Conservation (phyloP, 2,329 filamentous ascomycete genomes). For the Peltaster fructicola region DNA sequence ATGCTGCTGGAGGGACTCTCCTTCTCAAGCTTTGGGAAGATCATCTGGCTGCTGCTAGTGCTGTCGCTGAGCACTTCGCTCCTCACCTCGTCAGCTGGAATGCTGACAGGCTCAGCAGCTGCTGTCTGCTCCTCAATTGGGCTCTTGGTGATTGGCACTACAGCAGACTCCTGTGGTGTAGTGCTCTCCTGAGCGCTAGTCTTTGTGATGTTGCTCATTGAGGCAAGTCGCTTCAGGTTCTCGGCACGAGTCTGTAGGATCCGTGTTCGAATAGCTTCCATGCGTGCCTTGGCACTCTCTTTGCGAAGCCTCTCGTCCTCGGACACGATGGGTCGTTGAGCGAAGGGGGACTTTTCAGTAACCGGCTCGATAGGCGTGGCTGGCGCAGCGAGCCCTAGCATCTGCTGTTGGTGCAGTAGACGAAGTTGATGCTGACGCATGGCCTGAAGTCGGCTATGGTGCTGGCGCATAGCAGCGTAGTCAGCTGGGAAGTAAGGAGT, state of each 20-base stretch:
- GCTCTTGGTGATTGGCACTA: conserved; percentile 16
- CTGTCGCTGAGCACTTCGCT: conserved; percentile 15
- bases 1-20: conserved; percentile 72
- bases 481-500: no score
- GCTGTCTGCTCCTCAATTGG: conserved; percentile 11
- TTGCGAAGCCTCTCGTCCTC: conserved; percentile 2
- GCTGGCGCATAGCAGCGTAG: no score
- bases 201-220: conserved; percentile 8
- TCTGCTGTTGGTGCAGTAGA: conserved; percentile 7
- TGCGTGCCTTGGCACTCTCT: conserved; percentile 15
- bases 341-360: not conserved
- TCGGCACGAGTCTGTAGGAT: conserved; percentile 15
- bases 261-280: conserved; percentile 17
- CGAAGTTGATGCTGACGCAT: not conserved
- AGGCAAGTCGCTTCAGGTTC: conserved; percentile 7
- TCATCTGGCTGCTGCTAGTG: conserved; percentile 50
- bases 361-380: conserved; percentile 3
- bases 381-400: conserved; percentile 7
- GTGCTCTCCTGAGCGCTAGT: conserved; percentile 14
- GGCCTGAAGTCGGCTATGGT: no score
- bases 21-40: conserved; percentile 91
- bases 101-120: conserved; percentile 10
- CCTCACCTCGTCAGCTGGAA: conserved; percentile 19
- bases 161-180: conserved; percentile 11
- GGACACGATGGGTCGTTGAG: not conserved